A percentile compares a stretch with the other conserved stretches of the same genome.
Evolutionary conservation across 164 flowering plant species (phyloP).

Genomic region (Magnolia officinalis): DNA sequence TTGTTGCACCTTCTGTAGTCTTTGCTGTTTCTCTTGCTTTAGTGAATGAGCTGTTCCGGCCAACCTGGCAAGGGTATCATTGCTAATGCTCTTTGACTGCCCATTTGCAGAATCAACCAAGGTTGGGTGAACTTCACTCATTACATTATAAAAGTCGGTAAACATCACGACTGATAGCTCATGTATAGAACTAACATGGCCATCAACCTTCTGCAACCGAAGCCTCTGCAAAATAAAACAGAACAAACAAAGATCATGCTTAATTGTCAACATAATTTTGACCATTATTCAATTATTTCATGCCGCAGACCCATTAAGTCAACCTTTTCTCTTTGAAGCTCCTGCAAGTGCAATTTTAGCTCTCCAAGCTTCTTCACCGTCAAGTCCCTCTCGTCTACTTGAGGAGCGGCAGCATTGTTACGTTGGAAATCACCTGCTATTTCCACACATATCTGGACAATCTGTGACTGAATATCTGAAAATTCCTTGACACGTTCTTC

Average conservation of each 20-base stretch:
- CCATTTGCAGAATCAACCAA: conserved; percentile 32
- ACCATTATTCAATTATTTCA: not conserved
- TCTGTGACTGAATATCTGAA: conserved; percentile 43
- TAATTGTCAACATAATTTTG: not conserved
- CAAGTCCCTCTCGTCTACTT: conserved; percentile 52
- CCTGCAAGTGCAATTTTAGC: conserved; percentile 49
- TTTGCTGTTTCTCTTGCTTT: conserved; percentile 57
- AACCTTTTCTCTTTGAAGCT: conserved; percentile 76
- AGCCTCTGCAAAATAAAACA: conserved; percentile 37
- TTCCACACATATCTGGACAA: conserved; percentile 45
- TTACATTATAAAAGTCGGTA: conserved; percentile 42
- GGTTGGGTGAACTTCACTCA: conserved; percentile 65
- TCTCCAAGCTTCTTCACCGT: conserved; percentile 51
- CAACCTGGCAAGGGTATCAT: conserved; percentile 71
- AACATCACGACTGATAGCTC: conserved; percentile 61
- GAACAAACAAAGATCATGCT: not conserved
- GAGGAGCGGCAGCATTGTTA: conserved; percentile 22
- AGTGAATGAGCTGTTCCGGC: conserved; percentile 40
- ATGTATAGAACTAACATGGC: conserved; percentile 43
- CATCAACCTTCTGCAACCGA: conserved; percentile 62
- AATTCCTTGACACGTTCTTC: conserved; percentile 53
- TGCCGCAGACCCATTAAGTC: not conserved
- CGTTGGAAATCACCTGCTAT: conserved; percentile 45
- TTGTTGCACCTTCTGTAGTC: conserved; percentile 65
- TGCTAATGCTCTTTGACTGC: conserved; percentile 67